Conservation (phyloP, 805 yeast genomes). For the Cyberlindnera saturnus region DNA sequence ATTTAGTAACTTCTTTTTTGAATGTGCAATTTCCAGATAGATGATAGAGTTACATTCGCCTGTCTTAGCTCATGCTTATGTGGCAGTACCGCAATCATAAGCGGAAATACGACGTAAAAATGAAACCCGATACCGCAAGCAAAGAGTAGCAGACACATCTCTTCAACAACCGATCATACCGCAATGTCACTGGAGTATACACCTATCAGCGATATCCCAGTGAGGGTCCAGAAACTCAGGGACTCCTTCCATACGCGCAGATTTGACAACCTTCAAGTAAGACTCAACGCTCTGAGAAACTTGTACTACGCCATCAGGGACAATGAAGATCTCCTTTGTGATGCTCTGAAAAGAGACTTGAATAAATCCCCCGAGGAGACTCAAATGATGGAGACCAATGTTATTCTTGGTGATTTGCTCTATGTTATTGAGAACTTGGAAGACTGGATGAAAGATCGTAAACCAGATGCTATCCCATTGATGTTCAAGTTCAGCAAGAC, state of each 20-base stretch:
- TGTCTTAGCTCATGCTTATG: too few relatives aligned
- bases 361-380: conserved; percentile 62
- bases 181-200: conserved; percentile 30
- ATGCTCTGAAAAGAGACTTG: conserved; percentile 62
- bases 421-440: conserved; percentile 54
- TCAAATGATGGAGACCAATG: conserved; percentile 47
- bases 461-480: conserved; percentile 12
- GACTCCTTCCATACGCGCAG: conserved; percentile 39
- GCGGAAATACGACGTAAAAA: too few relatives aligned
- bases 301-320: conserved; percentile 60
- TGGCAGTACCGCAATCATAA: too few relatives aligned
- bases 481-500: conserved; percentile 16
- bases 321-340: conserved; percentile 44
- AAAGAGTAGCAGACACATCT: too few relatives aligned
- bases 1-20: too few relatives aligned
- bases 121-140: too few relatives aligned
- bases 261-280: conserved; percentile 35
- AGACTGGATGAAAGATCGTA: conserved; percentile 53
- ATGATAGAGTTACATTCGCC: too few relatives aligned
- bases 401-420: conserved; percentile 48
- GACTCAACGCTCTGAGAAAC: conserved; percentile 61
- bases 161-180: not conserved
- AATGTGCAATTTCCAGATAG: too few relatives aligned
- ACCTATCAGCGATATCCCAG: conserved; percentile 42
- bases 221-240: conserved; percentile 36